phyloP scores from a whole-genome alignment of 108 stramenopile species.

The Discostella pseudostelligera region DNA sequence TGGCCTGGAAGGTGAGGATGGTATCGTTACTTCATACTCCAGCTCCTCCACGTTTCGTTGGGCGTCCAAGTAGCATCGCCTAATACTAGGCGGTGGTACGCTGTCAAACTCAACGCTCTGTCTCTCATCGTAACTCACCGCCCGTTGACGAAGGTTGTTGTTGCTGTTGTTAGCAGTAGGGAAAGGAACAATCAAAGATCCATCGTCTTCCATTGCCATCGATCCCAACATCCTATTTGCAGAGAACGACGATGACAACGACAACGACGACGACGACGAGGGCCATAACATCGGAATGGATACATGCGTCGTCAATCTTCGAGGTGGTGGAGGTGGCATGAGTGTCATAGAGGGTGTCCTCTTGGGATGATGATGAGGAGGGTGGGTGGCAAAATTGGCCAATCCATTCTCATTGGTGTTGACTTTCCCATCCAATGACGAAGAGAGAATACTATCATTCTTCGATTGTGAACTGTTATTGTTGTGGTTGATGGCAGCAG shows the following conservation, averaged over 20 bases:
- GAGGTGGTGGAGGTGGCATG: slow-evolving; percentile 28
- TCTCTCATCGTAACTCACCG: slow-evolving; percentile 19
- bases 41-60: neutral
- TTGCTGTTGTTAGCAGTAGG: neutral
- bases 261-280: too few species aligned
- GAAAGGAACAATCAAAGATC: slow-evolving; percentile 3
- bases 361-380: neutral
- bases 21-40: neutral
- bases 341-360: slow-evolving; percentile 14
- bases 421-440: slow-evolving; percentile 11
- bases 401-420: slow-evolving; percentile 16
- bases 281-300: slow-evolving; percentile 3
- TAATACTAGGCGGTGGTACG: neutral
- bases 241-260: too few species aligned
- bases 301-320: slow-evolving; percentile 1
- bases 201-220: neutral
- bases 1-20: neutral
- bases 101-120: neutral
- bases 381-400: neutral
- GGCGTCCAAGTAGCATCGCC: neutral
- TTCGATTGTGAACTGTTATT: neutral
- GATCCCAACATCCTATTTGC: too few species aligned
- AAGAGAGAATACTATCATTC: slow-evolving; percentile 3
- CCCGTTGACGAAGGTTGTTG: slow-evolving; percentile 14
- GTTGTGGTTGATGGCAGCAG: slow-evolving; percentile 1